A percentile compares a stretch with the other conserved stretches of the same genome.
phyloP scores from a whole-genome alignment of 176 grass and related monocot species.

The Phoenix roebelenii region DNA sequence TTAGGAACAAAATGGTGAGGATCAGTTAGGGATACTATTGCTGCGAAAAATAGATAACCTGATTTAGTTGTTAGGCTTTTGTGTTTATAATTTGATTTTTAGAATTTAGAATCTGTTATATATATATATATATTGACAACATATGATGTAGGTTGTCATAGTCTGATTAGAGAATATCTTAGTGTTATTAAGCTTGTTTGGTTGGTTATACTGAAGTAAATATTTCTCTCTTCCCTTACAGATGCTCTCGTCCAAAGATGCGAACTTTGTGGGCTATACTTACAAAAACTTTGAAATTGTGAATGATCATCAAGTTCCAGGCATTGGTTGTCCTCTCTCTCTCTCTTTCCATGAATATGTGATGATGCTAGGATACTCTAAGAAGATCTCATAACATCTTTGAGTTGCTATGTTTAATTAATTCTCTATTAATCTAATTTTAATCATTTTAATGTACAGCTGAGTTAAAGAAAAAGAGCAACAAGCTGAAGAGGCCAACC shows the following conservation, averaged over 20 bases:
- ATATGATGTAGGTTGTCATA: no score
- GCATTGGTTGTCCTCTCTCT: conserved; percentile 51
- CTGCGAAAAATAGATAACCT: no score
- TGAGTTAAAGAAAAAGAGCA: conserved; percentile 90
- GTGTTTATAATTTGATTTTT: no score
- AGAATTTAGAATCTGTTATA: no score
- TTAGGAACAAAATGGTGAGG: no score
- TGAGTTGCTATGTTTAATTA: background rate
- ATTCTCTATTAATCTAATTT: conserved; percentile 24
- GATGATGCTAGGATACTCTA: no score
- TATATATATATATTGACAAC: no score
- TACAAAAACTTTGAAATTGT: conserved; percentile 99
- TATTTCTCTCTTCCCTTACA: conserved; percentile 20
- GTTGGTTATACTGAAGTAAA: conserved; percentile 4
- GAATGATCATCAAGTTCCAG: conserved; percentile 83
- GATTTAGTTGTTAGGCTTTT: no score
- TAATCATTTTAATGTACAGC: conserved; percentile 42
- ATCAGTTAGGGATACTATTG: no score
- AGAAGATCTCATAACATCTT: no score
- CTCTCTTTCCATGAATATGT: background rate
- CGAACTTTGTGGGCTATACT: conserved; percentile 96
- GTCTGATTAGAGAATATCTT: no score
- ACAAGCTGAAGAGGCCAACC: conserved; percentile 91
- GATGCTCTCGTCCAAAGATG: conserved; percentile 99
- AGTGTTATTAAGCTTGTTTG: background rate